These are phyloP conservation scores for Zymoseptoria crescenta DNA, from an alignment of 2,329 filamentous ascomycete species.

Conservation along the genomic window DNA sequence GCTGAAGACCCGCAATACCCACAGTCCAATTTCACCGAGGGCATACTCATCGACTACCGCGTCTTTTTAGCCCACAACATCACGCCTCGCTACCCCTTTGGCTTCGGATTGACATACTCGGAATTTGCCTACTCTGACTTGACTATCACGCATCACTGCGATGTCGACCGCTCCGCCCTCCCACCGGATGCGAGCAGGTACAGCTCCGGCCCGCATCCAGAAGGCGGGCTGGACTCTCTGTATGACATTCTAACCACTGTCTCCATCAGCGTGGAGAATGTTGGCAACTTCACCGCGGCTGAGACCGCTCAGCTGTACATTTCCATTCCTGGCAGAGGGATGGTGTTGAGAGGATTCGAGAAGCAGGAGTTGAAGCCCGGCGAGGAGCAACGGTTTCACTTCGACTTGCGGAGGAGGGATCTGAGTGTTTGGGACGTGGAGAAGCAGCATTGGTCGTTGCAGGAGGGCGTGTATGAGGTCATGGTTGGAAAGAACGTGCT, in stretches of 20 bases:
- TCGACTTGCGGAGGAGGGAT: slow-evolving; percentile 2
- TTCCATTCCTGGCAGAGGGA: slow-evolving; percentile 17
- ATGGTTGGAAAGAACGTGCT: slow-evolving; percentile 3
- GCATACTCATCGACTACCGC: slow-evolving; percentile 32
- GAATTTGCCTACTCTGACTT: slow-evolving; percentile 28
- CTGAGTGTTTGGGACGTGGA: slow-evolving; percentile 38
- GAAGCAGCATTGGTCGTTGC: slow-evolving; percentile 59
- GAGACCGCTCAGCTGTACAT: slow-evolving; percentile 47
- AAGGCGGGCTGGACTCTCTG: slow-evolving; percentile 30
- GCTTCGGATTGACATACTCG: slow-evolving; percentile 33
- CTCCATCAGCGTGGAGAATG: slow-evolving; percentile 45
- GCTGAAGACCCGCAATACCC: slow-evolving; percentile 21
- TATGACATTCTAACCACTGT: slow-evolving; percentile 46
- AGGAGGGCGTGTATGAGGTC: slow-evolving; percentile 11
- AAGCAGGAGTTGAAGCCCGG: slow-evolving; percentile 23
- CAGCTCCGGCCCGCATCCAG: slow-evolving; percentile 21
- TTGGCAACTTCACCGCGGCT: slow-evolving; percentile 40
- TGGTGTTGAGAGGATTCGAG: slow-evolving; percentile 27
- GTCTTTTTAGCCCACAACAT: slow-evolving; percentile 26
- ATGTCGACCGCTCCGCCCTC: slow-evolving; percentile 18
- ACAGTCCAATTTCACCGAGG: slow-evolving; percentile 29
- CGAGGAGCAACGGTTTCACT: slow-evolving; percentile 2
- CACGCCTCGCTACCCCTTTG: slow-evolving; percentile 30
- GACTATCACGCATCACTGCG: slow-evolving; percentile 18
- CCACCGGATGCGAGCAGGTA: slow-evolving; percentile 14